Base-by-base conservation (phyloP, 495 filamentous ascomycete species). In the Cercophora newfieldiana region DNA sequence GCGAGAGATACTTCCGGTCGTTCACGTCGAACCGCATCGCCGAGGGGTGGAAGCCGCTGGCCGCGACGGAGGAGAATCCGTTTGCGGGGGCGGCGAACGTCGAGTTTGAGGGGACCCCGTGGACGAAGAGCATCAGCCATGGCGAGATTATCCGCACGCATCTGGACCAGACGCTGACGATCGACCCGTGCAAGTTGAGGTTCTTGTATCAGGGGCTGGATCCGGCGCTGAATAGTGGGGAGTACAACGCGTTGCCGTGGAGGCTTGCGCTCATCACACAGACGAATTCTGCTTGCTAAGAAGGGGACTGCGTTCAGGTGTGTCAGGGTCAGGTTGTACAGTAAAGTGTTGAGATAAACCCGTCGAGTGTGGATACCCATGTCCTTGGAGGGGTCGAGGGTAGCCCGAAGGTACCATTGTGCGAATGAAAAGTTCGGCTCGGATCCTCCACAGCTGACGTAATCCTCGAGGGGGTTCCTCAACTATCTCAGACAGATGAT, bases 61-160 rank as follows among this genome's bases (percentile, higher is more conserved):
- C 71, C 0, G 57, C 65, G 8, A 68, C 59, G 16, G 67, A 71
- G 65, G 67, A 59, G 22, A 66, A 69, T 49, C 69, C 69, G 18
- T 74, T 68, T 61, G 71, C 71, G 7, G 24, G 69, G 25, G 49
- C 67, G 19, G 69, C 63, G 25, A 71, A 74, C 16, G 71, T 74
- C 3, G 65, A 8, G 60, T 74, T 74, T 62, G 56, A 61, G 18
- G 71, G 62, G 1, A 61, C 47, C 0, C 33, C 54, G 4, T 74
- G 71, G 71, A 74, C 69, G 5, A 66, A 64, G 65, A 74, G 71
- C 29, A 74, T 74, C 53, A 71, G 69, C 66, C 71, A 74, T 25
- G 71, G 71, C 18, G 71, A 74, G 64, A 19, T 71, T 7, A 56
- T 74, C 26, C 33, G 71, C 18, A 60, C 14, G 1, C 18, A 50